Evolutionary conservation across 1,284 basidiomycete genomes (phyloP).

Genomic region (Melampsora larici-populina): DNA sequence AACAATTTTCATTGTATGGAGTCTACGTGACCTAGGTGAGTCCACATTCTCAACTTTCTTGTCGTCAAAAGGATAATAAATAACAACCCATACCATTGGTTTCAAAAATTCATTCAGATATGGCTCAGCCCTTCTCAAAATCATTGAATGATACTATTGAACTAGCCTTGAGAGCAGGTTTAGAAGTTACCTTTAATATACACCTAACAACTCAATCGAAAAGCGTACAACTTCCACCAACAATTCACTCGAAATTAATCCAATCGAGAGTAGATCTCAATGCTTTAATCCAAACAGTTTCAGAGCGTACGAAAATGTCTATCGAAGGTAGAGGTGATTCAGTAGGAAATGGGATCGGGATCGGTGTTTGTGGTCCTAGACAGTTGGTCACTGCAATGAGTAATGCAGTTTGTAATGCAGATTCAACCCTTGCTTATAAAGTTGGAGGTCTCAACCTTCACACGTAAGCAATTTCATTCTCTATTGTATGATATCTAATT

Average conservation of each 20-base stretch:
- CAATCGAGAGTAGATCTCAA: not conserved
- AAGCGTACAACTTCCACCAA: not conserved
- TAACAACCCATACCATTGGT: not conserved
- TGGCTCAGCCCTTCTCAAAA: constrained; percentile 14
- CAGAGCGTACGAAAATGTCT: not conserved
- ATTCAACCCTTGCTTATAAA: not conserved
- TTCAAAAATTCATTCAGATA: constrained; percentile 1
- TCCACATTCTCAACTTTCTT: not conserved
- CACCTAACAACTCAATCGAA: constrained; percentile 12
- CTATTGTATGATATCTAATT: too few species aligned
- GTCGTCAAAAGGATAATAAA: not conserved
- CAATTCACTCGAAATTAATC: not conserved
- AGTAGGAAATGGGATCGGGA: constrained; percentile 6
- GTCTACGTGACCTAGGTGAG: constrained; percentile 13
- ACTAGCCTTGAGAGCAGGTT: not conserved
- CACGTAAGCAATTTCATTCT: not conserved
- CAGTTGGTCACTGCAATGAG: not conserved
- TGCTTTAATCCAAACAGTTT: constrained; percentile 2
- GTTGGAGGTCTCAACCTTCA: constrained; percentile 14
- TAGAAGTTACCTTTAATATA: constrained; percentile 12
- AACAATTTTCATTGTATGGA: constrained; percentile 25
- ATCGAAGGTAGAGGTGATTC: constrained; percentile 9
- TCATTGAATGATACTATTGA: constrained; percentile 2
- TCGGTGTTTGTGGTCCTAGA: constrained; percentile 25
- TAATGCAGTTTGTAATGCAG: not conserved